Base-by-base conservation (phyloP, 164 flowering plant species). In the Liquidambar formosana region DNA sequence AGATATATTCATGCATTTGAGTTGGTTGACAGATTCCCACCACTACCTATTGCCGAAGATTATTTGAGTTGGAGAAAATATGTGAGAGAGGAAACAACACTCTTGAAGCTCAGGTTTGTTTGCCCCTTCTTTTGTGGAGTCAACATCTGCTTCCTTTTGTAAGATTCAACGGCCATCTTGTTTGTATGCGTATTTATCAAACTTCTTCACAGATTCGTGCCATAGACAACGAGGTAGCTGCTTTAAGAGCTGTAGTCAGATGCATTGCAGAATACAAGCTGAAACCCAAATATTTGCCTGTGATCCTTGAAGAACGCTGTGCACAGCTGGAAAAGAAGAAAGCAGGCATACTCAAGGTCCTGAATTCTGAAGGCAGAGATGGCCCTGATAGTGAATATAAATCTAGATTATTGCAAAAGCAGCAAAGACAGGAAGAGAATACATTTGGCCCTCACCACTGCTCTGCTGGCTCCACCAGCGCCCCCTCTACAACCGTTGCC, bases 1-100 rank as follows among this genome's bases (percentile, higher is more conserved):
- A 60, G 46, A 51, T 65, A 45, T 45, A 57, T 70, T 52, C 60
- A 63, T 61, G 66, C 70, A 45, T 60, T 69, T 48, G 45, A 38
- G 54, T 26, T 75, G 41, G 19, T 15, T 2, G 26, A 51, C 26
- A 60, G 44, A 47, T 63, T 69, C 60, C 43, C 73, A 5, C 66
- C 58, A 1, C 66, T 21, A 44, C 23, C 27, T 0, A 1, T 74
- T 18, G 19, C 69, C 16, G 48, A 48, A 56, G 9, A 1, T 16
- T 58, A 68, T 62, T 10, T 67, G 67, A 43, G 27, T 15, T 0
- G 63, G 41, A 44, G 10, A 60, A 15, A 13, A 51, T 14, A 5
- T 19, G 10, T 18, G 51, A 21, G 47, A 15, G 26, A 44, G 19
- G 22, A 4, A 46, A 27, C 6, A 60, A 51, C 12, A 13, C 65